Percentiles rank a stretch among this genome's conserved stretches.
phyloP scores from a whole-genome alignment of 1,284 basidiomycete species.

The Cystobasidiaceae sp. region DNA sequence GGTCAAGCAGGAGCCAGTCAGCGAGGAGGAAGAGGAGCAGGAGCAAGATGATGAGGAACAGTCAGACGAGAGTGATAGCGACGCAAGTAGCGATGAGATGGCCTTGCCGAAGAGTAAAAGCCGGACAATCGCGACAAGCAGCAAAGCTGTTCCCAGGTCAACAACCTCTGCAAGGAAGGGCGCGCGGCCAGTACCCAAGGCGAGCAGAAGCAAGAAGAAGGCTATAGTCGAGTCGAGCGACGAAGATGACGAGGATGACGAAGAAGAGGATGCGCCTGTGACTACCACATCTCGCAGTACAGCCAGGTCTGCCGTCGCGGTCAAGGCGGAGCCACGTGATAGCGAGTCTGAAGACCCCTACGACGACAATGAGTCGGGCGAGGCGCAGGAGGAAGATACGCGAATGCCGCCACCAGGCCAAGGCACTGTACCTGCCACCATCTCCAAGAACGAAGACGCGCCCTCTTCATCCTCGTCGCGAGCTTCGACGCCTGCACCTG shows the following conservation, averaged over 20 bases:
- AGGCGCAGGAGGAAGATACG: conserved; percentile 3
- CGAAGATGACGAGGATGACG: neutral
- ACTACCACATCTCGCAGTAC: neutral
- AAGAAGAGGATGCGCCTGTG: neutral
- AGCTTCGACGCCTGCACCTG: conserved; percentile 24
- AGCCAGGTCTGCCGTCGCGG: neutral
- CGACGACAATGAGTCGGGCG: conserved; percentile 2
- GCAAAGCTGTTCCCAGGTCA: neutral
- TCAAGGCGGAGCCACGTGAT: conserved; percentile 8
- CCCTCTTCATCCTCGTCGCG: conserved; percentile 14
- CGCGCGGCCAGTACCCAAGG: neutral
- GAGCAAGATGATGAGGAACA: neutral
- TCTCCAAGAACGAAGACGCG: conserved; percentile 24
- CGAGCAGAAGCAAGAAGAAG: conserved; percentile 19
- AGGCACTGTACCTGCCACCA: neutral
- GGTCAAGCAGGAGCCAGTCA: conserved; percentile 29
- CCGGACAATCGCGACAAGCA: neutral
- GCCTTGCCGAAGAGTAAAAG: neutral
- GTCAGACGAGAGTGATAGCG: neutral
- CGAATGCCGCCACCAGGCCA: neutral
- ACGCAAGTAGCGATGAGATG: neutral
- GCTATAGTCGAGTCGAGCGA: conserved; percentile 15
- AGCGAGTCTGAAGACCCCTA: conserved; percentile 4
- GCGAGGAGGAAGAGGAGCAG: conserved; percentile 17
- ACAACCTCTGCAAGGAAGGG: conserved; percentile 3